phyloP scores from a whole-genome alignment of 2,329 filamentous ascomycete genomes.

The Penicillium freii region DNA sequence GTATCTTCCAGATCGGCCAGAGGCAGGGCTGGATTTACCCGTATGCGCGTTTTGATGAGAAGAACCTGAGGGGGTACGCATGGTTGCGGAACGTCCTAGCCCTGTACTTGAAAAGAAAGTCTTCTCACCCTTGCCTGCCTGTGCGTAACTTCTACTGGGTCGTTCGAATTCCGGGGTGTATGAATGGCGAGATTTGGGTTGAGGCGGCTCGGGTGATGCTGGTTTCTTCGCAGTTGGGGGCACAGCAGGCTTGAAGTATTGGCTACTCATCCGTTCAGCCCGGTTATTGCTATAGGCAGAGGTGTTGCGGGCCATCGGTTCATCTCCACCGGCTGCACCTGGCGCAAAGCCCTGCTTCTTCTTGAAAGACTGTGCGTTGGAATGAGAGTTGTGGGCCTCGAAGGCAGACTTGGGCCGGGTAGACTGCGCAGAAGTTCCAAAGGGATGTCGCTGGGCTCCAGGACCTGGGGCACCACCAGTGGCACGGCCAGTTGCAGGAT shows the following conservation, averaged over 20 bases:
- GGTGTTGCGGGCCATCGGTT: conserved; percentile 54
- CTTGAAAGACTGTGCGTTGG: conserved; percentile 45
- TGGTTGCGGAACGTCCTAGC: conserved; percentile 54
- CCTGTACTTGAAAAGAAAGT: conserved; percentile 55
- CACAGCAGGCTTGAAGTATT: conserved; percentile 40
- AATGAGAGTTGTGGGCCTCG: conserved; percentile 37
- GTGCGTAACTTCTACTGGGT: conserved; percentile 55
- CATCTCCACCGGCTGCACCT: conserved; percentile 57
- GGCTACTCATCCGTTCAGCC: conserved; percentile 34
- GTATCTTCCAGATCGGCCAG: conserved; percentile 34
- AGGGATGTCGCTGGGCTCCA: conserved; percentile 19
- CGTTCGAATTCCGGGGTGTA: conserved; percentile 48
- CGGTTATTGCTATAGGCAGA: conserved; percentile 49
- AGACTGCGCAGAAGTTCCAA: conserved; percentile 22
- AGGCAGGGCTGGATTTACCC: conserved; percentile 37
- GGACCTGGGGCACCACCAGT: conserved; percentile 23
- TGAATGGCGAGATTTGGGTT: conserved; percentile 2
- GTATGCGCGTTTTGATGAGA: conserved; percentile 34
- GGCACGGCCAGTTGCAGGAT: conserved; percentile 38
- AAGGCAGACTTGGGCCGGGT: conserved; percentile 40
- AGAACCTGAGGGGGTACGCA: conserved; percentile 49
- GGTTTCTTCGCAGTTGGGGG: conserved; percentile 45
- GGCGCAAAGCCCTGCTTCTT: conserved; percentile 59
- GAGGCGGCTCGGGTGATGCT: conserved; percentile 33
- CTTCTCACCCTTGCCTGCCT: conserved; percentile 52